Conservation (phyloP, 257 asterid genomes). For the Forsythia suspensa region DNA sequence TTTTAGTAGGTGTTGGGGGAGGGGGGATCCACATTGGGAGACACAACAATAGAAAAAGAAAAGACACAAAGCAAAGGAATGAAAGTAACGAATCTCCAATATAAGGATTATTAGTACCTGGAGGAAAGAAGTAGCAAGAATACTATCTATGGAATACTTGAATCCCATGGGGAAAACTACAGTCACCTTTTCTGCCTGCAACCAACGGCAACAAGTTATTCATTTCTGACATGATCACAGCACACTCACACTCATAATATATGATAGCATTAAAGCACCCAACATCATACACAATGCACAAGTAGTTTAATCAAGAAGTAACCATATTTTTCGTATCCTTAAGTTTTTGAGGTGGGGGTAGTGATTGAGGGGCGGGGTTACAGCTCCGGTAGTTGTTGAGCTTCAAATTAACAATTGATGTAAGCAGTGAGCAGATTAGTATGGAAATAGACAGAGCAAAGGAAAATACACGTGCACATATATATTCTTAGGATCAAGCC, state of each 20-base stretch:
- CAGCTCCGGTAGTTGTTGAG: background rate
- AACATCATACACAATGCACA: constrained; percentile 9
- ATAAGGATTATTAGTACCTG: constrained; percentile 50
- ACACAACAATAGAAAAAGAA: constrained; percentile 3
- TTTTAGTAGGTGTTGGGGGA: background rate
- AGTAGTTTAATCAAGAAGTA: constrained; percentile 2
- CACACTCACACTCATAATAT: background rate
- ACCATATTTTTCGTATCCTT: background rate
- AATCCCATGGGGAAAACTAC: constrained; percentile 88
- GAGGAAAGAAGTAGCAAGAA: constrained; percentile 91
- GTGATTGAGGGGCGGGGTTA: background rate
- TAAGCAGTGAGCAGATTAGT: constrained; percentile 16
- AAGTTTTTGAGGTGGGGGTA: background rate
- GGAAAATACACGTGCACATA: constrained; percentile 1
- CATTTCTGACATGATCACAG: constrained; percentile 15
- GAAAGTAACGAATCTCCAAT: constrained; percentile 8
- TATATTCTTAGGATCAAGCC: background rate
- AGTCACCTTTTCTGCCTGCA: constrained; percentile 74
- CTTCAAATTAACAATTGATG: background rate
- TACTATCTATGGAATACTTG: constrained; percentile 77
- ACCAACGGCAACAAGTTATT: constrained; percentile 25
- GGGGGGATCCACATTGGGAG: background rate
- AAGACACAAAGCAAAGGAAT: background rate
- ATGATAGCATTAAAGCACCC: constrained; percentile 10
- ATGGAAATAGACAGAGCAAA: background rate